Evolutionary conservation across 352 stramenopile genomes (phyloP).

Genomic region (Phytophthora europaea): DNA sequence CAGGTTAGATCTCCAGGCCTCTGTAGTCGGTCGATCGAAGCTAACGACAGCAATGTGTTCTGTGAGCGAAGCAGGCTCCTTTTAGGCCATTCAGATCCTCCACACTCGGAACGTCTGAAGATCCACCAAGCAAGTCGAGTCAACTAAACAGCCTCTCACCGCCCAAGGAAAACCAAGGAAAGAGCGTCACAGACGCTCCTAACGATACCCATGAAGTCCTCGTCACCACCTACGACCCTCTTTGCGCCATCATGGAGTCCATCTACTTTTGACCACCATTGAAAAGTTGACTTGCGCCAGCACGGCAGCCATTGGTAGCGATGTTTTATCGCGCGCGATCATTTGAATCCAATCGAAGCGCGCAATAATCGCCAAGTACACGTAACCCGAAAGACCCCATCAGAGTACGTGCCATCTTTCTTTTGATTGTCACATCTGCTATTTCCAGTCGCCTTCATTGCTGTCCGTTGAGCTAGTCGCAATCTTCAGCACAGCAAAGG

Average conservation of each 20-base stretch:
- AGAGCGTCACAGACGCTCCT: neutral
- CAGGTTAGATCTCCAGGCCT: neutral
- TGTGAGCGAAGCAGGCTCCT: neutral
- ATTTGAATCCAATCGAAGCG: neutral
- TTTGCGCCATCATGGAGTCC: constrained; percentile 37
- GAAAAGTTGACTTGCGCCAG: neutral
- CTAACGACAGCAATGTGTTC: neutral
- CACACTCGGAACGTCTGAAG: neutral
- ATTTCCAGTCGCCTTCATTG: neutral
- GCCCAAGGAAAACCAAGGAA: neutral
- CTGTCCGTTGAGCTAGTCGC: neutral
- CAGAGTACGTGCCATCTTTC: neutral
- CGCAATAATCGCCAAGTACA: neutral
- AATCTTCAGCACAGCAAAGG: constrained; percentile 25
- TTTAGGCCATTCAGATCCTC: neutral
- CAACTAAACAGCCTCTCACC: neutral
- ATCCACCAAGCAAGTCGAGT: neutral
- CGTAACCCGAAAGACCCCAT: neutral
- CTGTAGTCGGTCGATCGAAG: neutral
- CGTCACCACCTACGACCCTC: constrained; percentile 19
- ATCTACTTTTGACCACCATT: constrained; percentile 49
- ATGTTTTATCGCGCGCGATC: neutral
- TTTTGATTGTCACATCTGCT: neutral
- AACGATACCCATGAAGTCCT: constrained; percentile 20
- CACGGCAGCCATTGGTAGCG: neutral